Percentiles rank a stretch among this genome's conserved stretches.
Evolutionary conservation across 1,139 yeast species (phyloP).

Genomic region (Kodamaea ohmeri): DNA sequence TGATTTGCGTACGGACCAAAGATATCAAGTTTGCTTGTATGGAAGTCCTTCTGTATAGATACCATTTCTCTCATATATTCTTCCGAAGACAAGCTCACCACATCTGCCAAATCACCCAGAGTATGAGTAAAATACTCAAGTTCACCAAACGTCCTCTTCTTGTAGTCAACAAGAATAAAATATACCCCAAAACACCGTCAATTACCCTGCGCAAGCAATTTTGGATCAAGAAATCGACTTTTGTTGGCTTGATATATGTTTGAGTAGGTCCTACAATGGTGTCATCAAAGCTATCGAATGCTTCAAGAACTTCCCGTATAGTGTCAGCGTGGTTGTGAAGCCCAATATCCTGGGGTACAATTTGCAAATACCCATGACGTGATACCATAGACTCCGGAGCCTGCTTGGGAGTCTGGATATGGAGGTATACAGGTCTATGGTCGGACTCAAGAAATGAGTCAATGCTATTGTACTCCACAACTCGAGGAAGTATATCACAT

Average conservation of each 20-base stretch:
- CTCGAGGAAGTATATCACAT: slow-evolving; percentile 20
- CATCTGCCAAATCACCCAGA: slow-evolving; percentile 3
- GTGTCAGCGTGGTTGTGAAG: slow-evolving; percentile 19
- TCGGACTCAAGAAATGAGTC: slow-evolving; percentile 35
- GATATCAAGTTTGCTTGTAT: too few species aligned
- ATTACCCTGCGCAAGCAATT: slow-evolving; percentile 27
- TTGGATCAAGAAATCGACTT: slow-evolving; percentile 32
- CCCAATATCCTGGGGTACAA: slow-evolving; percentile 13
- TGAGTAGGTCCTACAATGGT: slow-evolving; percentile 43
- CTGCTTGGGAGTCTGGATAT: slow-evolving; percentile 39
- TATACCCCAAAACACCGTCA: slow-evolving; percentile 39
- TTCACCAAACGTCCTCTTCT: slow-evolving; percentile 36
- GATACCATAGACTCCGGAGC: slow-evolving; percentile 46
- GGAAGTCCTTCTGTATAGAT: too few species aligned
- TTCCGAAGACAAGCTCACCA: background rate
- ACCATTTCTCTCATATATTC: too few species aligned
- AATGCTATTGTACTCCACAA: slow-evolving; percentile 42
- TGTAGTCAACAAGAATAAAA: slow-evolving; percentile 40
- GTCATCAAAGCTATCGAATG: slow-evolving; percentile 16
- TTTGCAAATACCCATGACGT: slow-evolving; percentile 40
- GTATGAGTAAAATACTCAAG: slow-evolving; percentile 14
- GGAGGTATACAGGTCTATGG: slow-evolving; percentile 46
- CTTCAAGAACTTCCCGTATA: slow-evolving; percentile 10
- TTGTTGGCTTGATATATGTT: slow-evolving; percentile 44
- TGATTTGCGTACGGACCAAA: too few species aligned